phyloP scores from a whole-genome alignment of 441 rosid genomes.

The Brassica hybrid region DNA sequence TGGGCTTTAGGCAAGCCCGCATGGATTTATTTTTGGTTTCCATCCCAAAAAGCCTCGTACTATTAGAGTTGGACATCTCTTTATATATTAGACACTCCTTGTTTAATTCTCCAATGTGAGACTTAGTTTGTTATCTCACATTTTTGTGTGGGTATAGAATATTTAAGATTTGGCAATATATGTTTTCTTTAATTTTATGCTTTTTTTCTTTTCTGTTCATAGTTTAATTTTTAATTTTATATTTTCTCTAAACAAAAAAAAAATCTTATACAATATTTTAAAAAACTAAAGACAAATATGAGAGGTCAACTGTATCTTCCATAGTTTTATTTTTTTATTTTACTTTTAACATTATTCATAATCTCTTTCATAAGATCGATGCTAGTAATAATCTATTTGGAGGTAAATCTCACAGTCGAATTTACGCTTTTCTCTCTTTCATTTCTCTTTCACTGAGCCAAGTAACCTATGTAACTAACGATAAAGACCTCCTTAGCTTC shows the following conservation, averaged over 20 bases:
- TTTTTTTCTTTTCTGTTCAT: too few relatives aligned
- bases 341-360: background rate
- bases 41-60: too few relatives aligned
- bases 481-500: background rate
- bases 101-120: too few relatives aligned
- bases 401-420: background rate
- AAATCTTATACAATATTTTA: background rate
- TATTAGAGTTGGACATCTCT: too few relatives aligned
- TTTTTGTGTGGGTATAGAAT: background rate
- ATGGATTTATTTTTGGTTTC: too few relatives aligned
- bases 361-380: background rate
- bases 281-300: background rate
- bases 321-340: too few relatives aligned
- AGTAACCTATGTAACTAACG: background rate
- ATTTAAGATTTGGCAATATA: background rate
- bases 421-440: background rate
- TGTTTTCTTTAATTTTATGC: background rate
- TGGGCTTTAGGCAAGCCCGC: too few relatives aligned
- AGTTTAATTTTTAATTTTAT: background rate
- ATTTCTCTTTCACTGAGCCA: background rate
- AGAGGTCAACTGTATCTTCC: background rate
- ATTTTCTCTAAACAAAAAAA: background rate
- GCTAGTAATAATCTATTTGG: background rate
- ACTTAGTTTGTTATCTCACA: too few relatives aligned
- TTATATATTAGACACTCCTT: too few relatives aligned